Evolutionary conservation across 2,329 filamentous ascomycete species (phyloP), one percentile per base, ranked within the genome.

Genomic region (Aspergillus persii): DNA sequence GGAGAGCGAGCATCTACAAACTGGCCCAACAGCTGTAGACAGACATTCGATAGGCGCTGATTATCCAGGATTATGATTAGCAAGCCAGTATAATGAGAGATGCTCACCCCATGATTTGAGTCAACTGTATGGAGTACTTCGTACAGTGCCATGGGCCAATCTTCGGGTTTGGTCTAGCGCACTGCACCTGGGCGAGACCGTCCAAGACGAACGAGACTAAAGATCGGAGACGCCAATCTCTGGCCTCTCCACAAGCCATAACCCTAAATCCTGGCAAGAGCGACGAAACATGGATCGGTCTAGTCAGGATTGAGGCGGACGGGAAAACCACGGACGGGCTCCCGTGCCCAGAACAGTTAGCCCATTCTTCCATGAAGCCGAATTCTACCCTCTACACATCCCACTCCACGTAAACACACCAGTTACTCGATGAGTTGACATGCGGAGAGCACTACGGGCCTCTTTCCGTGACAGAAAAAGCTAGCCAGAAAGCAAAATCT

Each of bases 391-490:
- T 46, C n/a, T 18, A 26, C 15, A 46, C n/a, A 18, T 46, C 5
- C 41, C 15, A 46, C 18, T 12, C 41, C 12, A 23, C 41, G 18
- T 4, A 46, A 23, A 46, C 18, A 46, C 9, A n/a, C 15, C 27
- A 26, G 18, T 15, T 26, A 15, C 44, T 47, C 26, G 11, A 47
- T 47, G 26, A n/a, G 11, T 27, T 47, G 18, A 36, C 36, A 56
- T 50, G 53, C 44, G 53, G 47, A 36, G 54, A 56, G 46, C 54
- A 56, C 18, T 29, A 36, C 54, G 54, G 54, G 47, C 29, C 47
- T 31, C 36, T 50, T 9, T 36, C 54, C 54, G 54, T 56, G 46
- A 41, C 39, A 47, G 47, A 50, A 56, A 33, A 2, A 41, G 54
- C 7, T 47, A 31, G 39, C 26, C 31, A 50, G 33, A 36, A 48